Conservation (phyloP, 352 stramenopile genomes). For the Bremia lactucae region DNA sequence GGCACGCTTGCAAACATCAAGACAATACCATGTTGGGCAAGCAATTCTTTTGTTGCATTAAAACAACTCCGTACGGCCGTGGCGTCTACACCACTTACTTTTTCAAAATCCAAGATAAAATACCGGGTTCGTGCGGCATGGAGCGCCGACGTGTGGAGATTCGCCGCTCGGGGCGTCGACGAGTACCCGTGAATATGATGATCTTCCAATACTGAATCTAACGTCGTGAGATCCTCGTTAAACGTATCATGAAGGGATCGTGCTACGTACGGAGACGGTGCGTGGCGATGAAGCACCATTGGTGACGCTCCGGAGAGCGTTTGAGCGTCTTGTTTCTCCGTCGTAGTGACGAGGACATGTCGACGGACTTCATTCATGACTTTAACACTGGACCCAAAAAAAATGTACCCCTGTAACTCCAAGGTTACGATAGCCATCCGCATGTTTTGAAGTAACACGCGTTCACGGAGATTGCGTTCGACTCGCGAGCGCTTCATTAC, state of each 20-base stretch:
- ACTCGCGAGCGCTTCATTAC: slow-evolving; percentile 78
- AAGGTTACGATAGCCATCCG: slow-evolving; percentile 79
- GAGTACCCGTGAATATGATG: slow-evolving; percentile 31
- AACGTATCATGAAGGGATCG: slow-evolving; percentile 19
- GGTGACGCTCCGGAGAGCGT: slow-evolving; percentile 16
- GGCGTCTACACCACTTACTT: slow-evolving; percentile 82
- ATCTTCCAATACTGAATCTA: slow-evolving; percentile 43
- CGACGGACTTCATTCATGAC: slow-evolving; percentile 83
- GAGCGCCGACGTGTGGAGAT: slow-evolving; percentile 21
- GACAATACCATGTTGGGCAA: slow-evolving; percentile 63
- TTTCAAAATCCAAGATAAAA: slow-evolving; percentile 86
- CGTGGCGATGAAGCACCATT: slow-evolving; percentile 9
- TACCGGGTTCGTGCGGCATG: slow-evolving; percentile 69
- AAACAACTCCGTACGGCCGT: slow-evolving; percentile 83
- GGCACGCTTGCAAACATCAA: slow-evolving; percentile 71
- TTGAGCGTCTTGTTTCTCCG: slow-evolving; percentile 22
- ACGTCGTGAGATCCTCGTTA: slow-evolving; percentile 43
- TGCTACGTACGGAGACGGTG: slow-evolving; percentile 20
- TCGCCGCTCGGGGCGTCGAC: slow-evolving; percentile 22
- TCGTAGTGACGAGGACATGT: slow-evolving; percentile 55
- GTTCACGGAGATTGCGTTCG: slow-evolving; percentile 66
- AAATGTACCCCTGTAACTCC: slow-evolving; percentile 80
- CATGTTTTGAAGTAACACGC: slow-evolving; percentile 54
- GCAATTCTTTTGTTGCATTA: slow-evolving; percentile 74
- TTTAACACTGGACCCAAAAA: slow-evolving; percentile 80